These are phyloP conservation scores for Turnera subulata DNA, from an alignment of 345 rosid genomes.

Conservation along the genomic window DNA sequence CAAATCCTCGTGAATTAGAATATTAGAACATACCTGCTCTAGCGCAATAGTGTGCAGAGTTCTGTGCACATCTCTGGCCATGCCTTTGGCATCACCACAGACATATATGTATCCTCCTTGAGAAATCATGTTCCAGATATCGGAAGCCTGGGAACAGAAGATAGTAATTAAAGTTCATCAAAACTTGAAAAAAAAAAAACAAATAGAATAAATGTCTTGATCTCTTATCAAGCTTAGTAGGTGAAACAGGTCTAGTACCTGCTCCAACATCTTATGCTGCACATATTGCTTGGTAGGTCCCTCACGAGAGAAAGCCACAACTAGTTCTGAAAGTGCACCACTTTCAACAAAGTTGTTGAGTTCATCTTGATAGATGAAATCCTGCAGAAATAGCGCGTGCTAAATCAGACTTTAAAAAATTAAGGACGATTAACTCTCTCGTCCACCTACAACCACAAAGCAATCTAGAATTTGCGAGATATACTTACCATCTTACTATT, in stretches of 20 bases:
- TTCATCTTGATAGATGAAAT: constrained; percentile 86
- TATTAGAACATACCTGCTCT: constrained; percentile 59
- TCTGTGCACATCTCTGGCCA: constrained; percentile 96
- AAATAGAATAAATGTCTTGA: neutral
- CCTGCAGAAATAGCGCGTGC: constrained; percentile 37
- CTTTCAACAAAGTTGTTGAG: constrained; percentile 59
- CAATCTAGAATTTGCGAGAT: constrained; percentile 4
- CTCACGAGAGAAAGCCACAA: constrained; percentile 93
- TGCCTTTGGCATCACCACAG: constrained; percentile 99
- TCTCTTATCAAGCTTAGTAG: constrained; percentile 5
- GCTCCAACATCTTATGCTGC: constrained; percentile 83
- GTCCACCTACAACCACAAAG: constrained; percentile 2
- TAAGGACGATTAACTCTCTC: neutral
- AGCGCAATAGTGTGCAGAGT: constrained; percentile 73
- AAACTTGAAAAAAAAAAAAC: neutral
- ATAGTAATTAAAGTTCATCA: neutral
- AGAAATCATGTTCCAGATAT: constrained; percentile 73
- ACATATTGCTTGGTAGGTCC: constrained; percentile 94
- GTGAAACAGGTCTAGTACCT: constrained; percentile 38
- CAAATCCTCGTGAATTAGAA: neutral
- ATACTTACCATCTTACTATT: constrained; percentile 68
- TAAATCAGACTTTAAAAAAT: constrained; percentile 5
- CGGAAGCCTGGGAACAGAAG: constrained; percentile 48
- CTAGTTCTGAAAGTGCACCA: constrained; percentile 75
- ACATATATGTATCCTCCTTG: constrained; percentile 83